Evolutionary conservation across 306 rosid species (phyloP).

Genomic region (Spatholobus suberectus): DNA sequence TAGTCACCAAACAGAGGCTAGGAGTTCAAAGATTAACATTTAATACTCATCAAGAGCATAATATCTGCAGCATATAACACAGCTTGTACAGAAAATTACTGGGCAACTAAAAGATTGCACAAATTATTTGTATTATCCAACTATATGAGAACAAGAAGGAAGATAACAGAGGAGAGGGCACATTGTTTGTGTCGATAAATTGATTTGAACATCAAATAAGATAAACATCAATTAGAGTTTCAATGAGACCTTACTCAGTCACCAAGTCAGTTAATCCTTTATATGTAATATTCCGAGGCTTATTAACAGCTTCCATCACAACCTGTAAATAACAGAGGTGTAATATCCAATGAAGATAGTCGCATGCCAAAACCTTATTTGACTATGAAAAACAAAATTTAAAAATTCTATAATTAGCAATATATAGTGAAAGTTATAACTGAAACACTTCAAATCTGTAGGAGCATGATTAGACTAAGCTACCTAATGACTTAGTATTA

Average conservation of each 20-base stretch:
- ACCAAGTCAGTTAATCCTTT: constrained; percentile 96
- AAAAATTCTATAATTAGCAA: not conserved
- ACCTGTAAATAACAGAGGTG: constrained; percentile 61
- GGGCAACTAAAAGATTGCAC: constrained; percentile 10
- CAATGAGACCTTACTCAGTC: constrained; percentile 84
- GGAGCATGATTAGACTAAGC: not conserved
- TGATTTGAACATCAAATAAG: constrained; percentile 40
- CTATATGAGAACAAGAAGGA: constrained; percentile 26
- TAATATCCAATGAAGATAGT: constrained; percentile 32
- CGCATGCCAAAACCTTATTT: constrained; percentile 26
- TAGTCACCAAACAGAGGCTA: not conserved
- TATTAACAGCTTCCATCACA: constrained; percentile 96
- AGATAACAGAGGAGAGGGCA: not conserved
- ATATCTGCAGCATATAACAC: constrained; percentile 6
- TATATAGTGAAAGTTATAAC: not conserved
- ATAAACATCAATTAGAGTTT: constrained; percentile 29
- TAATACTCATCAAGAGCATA: constrained; percentile 21
- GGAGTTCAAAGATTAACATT: not conserved
- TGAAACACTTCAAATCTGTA: not conserved
- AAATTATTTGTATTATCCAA: constrained; percentile 9
- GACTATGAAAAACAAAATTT: not conserved
- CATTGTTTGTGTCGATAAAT: not conserved
- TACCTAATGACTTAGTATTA: not conserved
- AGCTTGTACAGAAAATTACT: not conserved
- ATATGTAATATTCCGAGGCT: constrained; percentile 83